Evolutionary conservation across 192 early-diverging fungal genomes (phyloP).

Genomic region (Phycomyces blakesleeanus): DNA sequence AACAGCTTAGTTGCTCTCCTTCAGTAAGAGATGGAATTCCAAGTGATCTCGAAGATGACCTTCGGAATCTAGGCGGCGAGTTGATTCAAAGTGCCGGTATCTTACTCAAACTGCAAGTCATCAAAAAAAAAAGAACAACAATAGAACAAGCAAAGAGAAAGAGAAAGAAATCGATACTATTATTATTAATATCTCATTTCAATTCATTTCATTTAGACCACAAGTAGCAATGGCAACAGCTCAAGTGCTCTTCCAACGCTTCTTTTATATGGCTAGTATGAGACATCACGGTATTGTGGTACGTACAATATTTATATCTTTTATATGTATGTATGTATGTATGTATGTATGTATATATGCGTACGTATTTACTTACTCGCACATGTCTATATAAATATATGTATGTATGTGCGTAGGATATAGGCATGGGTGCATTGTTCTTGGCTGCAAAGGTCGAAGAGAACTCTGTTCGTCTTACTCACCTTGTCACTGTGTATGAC

Average conservation of each 20-base stretch:
- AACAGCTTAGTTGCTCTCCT: constrained; percentile 66
- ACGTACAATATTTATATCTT: constrained; percentile 13
- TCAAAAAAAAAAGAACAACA: too few species aligned
- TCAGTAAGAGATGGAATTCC: constrained; percentile 58
- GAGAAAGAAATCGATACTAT: too few species aligned
- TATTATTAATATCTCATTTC: neutral
- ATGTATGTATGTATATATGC: neutral
- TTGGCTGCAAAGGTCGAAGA: constrained; percentile 84
- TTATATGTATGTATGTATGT: neutral
- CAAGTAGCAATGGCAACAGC: constrained; percentile 95
- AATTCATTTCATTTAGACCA: constrained; percentile 62
- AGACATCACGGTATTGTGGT: constrained; percentile 67
- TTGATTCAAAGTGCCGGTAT: constrained; percentile 83
- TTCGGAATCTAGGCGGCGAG: constrained; percentile 75
- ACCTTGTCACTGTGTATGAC: constrained; percentile 80
- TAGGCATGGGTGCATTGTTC: constrained; percentile 70
- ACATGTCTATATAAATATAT: neutral
- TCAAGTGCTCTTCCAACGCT: constrained; percentile 90
- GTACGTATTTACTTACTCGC: neutral
- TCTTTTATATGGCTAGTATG: constrained; percentile 81
- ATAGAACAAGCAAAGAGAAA: too few species aligned
- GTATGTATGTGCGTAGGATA: constrained; percentile 45
- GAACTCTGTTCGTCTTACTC: constrained; percentile 65
- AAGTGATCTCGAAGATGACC: constrained; percentile 63
- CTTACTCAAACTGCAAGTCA: constrained; percentile 64